Percentiles rank a stretch among this genome's conserved stretches.
These are phyloP conservation scores for Pyrus betulifolia DNA, from an alignment of 306 rosid genomes.

Conservation along the genomic window DNA sequence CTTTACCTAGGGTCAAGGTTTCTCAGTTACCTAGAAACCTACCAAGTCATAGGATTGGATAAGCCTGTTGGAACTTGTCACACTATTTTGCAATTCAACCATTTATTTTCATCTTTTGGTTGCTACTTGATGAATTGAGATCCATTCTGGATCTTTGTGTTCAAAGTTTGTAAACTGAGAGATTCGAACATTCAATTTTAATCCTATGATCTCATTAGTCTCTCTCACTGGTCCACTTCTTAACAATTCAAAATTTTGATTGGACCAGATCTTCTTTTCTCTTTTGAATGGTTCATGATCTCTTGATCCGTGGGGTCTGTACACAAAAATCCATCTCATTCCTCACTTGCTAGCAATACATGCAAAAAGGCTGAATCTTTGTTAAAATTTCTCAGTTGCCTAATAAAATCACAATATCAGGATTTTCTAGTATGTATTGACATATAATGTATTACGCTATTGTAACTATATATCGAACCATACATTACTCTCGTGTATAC, in stretches of 20 bases:
- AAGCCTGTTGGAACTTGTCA: background rate
- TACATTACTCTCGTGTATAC: background rate
- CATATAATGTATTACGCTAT: background rate
- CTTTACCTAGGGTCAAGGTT: background rate
- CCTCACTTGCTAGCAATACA: background rate
- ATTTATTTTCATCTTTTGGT: background rate
- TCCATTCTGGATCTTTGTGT: too few species aligned
- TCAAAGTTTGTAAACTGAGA: too few species aligned
- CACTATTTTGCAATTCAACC: background rate
- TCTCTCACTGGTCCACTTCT: rapidly evolving
- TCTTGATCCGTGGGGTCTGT: too few species aligned
- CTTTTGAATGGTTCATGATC: too few species aligned
- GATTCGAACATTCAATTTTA: too few species aligned
- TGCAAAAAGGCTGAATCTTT: background rate
- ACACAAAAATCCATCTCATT: too few species aligned
- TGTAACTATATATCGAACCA: too few species aligned
- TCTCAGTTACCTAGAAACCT: background rate
- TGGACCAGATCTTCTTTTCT: rapidly evolving
- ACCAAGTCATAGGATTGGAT: background rate
- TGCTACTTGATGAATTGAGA: too few species aligned
- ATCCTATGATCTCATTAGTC: rapidly evolving
- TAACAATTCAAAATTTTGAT: too few species aligned
- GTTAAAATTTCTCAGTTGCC: background rate
- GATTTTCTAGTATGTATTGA: background rate
- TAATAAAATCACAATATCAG: background rate